Conservation (phyloP, 331 rosid genomes). For the Cucumis variabilis region DNA sequence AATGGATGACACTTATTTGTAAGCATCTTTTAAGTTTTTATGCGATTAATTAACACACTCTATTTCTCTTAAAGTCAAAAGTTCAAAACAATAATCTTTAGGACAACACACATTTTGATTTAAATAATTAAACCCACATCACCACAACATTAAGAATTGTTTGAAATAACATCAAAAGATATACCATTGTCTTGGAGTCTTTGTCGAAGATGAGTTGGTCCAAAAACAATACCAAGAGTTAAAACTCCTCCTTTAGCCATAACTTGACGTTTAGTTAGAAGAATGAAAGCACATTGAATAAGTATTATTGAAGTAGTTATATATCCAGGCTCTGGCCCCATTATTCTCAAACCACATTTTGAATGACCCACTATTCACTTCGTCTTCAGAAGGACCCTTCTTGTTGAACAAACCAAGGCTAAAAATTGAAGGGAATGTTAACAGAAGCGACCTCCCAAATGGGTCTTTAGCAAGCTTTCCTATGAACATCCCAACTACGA, state of each 20-base stretch:
- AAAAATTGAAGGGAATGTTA: slow-evolving; percentile 75
- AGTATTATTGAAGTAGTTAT: slow-evolving; percentile 80
- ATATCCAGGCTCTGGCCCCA: slow-evolving; percentile 92
- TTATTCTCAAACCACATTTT: slow-evolving; percentile 90
- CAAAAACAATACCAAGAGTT: slow-evolving; percentile 85
- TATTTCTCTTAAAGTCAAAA: too few relatives aligned
- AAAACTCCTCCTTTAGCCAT: slow-evolving; percentile 77
- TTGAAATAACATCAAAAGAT: slow-evolving; percentile 72
- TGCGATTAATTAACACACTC: too few relatives aligned
- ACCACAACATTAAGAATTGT: too few relatives aligned
- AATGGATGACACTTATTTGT: too few relatives aligned
- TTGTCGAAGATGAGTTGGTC: slow-evolving; percentile 73
- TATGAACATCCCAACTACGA: slow-evolving; percentile 48
- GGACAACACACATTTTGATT: too few relatives aligned
- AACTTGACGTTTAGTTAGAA: slow-evolving; percentile 58
- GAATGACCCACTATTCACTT: slow-evolving; percentile 69
- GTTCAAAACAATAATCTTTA: too few relatives aligned
- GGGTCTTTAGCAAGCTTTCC: slow-evolving; percentile 59
- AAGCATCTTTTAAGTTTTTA: too few relatives aligned
- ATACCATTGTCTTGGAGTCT: slow-evolving; percentile 79
- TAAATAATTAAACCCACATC: too few relatives aligned
- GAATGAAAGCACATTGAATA: slow-evolving; percentile 75
- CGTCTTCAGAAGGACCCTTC: slow-evolving; percentile 72
- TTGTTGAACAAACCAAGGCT: slow-evolving; percentile 74
- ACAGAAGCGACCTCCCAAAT: slow-evolving; percentile 78